Evolutionary conservation across 805 yeast species (phyloP).

Genomic region (Brettanomyces bruxellensis): DNA sequence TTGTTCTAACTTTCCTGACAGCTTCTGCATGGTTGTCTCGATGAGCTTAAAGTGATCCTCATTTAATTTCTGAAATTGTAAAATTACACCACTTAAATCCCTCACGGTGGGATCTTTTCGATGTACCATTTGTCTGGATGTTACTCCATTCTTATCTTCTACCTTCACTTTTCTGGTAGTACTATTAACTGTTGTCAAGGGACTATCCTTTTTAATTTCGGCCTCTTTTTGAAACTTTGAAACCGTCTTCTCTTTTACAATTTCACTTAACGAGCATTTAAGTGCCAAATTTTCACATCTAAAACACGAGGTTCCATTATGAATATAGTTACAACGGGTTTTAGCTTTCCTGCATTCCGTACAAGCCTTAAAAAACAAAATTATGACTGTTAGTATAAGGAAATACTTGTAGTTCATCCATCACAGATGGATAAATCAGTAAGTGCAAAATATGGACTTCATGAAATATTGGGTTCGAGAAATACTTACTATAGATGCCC

Average conservation of each 20-base stretch:
- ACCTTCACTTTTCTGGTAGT: neutral
- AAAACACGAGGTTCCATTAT: conserved; percentile 15
- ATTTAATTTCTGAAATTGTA: neutral
- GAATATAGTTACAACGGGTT: conserved; percentile 16
- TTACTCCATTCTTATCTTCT: neutral
- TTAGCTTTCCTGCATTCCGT: conserved; percentile 17
- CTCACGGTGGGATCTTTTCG: neutral
- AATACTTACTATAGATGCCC: conserved; percentile 9
- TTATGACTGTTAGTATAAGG: too few species aligned
- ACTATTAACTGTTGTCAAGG: neutral
- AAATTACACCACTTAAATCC: neutral
- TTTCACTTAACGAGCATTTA: conserved; percentile 12
- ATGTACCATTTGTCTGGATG: too few species aligned
- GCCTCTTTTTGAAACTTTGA: conserved; percentile 7
- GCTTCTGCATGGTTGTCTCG: too few species aligned
- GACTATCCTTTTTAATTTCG: neutral
- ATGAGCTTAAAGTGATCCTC: neutral
- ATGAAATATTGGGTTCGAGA: neutral
- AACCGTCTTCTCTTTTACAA: conserved; percentile 4
- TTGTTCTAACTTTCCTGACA: too few species aligned
- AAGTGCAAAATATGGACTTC: too few species aligned
- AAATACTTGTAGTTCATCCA: too few species aligned
- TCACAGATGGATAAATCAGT: too few species aligned
- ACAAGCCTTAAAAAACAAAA: conserved; percentile 7
- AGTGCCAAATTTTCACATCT: conserved; percentile 16